These are phyloP conservation scores for Neurospora sp. DNA, from an alignment of 495 filamentous ascomycete species.

Conservation along the genomic window DNA sequence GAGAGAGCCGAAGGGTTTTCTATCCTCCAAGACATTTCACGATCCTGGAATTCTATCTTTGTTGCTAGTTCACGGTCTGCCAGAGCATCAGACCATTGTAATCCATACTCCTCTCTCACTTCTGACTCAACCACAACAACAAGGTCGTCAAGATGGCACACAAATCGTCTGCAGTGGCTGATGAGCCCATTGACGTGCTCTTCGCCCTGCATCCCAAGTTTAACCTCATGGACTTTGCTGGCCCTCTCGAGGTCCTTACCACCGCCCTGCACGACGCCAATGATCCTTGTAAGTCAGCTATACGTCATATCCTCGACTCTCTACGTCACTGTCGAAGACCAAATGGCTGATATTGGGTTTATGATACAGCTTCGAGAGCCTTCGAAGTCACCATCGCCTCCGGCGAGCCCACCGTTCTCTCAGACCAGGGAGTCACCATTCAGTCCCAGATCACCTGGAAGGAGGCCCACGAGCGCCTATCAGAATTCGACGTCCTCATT, in stretches of 20 bases:
- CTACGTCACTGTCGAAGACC: not conserved
- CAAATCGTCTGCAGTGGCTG: slow-evolving; percentile 36
- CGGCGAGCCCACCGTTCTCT: slow-evolving; percentile 44
- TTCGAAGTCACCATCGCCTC: slow-evolving; percentile 62
- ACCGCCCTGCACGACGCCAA: slow-evolving; percentile 49
- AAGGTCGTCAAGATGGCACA: slow-evolving; percentile 34
- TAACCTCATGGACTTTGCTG: slow-evolving; percentile 53
- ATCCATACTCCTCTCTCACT: slow-evolving; percentile 1
- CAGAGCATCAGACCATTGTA: not conserved
- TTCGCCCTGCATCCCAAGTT: slow-evolving; percentile 41
- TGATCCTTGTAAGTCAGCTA: slow-evolving; percentile 43
- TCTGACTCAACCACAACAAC: not conserved
- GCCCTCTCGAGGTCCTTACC: slow-evolving; percentile 54
- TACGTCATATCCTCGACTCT: slow-evolving; percentile 1
- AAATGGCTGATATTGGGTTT: not conserved
- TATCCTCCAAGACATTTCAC: not conserved
- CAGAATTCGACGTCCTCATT: slow-evolving; percentile 62
- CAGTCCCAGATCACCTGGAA: slow-evolving; percentile 58
- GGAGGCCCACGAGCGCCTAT: slow-evolving; percentile 52
- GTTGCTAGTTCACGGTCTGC: not conserved
- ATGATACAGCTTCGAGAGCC: slow-evolving; percentile 36
- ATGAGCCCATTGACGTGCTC: slow-evolving; percentile 42
- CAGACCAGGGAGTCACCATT: slow-evolving; percentile 66
- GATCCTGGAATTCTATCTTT: not conserved
- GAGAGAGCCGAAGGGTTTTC: not conserved